Evolutionary conservation across 208 protist species (phyloP), one percentile per base, ranked within the genome.

Genomic region (Tritrichomonas musculus): DNA sequence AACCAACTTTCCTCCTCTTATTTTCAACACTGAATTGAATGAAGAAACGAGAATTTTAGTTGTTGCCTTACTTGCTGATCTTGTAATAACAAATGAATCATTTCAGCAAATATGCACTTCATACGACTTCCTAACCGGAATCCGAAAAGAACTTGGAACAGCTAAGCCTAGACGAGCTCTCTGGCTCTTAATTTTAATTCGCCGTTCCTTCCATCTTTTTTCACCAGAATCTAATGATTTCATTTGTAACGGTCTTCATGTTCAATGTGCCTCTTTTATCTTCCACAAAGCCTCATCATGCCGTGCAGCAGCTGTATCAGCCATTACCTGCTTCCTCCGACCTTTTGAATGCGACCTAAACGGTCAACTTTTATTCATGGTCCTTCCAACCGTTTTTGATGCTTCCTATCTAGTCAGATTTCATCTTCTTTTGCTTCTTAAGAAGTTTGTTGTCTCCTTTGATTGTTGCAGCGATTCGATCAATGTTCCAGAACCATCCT

Each of bases 271-370:
- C 25, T 53, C 41, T 22, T 47, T 41, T 39, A n/a, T 88, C 1
- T 60, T 60, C 47, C 47, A 44, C 39, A 44, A 53, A 13, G 9
- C 41, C 9, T 33, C 77, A 1, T 44, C 47, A 33, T 20, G 20
- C 0, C 33, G 77, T 47, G 77, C 47, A n/a, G 77, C 77, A 22
- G 77, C 77, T 60, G 4, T 88, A 39, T 53, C 47, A 33, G 47
- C 77, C 1, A 27, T 88, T 1, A 49, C 77, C 20, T 88, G 77
- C 22, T 88, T 88, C 47, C 22, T 88, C 0, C 0, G 77, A 4
- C 77, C 77, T 41, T 88, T 88, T 50, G 77, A 88, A 36, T 88
- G 77, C n/a, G 27, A 57, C 27, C 22, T 88, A 27, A 88, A 88
- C 30, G 77, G 77, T 17, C 77, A 88, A 88, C 30, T 88, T 39